Evolutionary conservation across 2,329 filamentous ascomycete species (phyloP), one percentile per base, ranked within the genome.

Genomic region (Fusarium falciforme): DNA sequence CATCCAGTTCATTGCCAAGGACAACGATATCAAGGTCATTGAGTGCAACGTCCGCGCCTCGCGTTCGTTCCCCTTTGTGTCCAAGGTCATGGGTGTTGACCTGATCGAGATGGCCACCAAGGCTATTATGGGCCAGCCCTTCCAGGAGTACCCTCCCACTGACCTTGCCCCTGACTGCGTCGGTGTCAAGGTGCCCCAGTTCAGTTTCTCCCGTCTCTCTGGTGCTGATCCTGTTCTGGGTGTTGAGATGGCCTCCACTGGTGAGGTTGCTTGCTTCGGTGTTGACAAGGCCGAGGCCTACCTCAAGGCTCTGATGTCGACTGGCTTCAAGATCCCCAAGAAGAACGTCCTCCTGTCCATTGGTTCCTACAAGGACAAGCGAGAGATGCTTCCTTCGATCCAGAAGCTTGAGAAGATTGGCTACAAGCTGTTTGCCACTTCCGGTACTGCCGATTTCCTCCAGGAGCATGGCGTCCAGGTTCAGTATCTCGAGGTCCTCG

Each of bases 11-110:
- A 99, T 99, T 79, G 96, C 96, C 79, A 98, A 98, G 87, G 95
- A 98, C 83, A 98, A 98, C 82, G 96, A 98, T 76, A 98, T 99
- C 88, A 98, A 98, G 88, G 96, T 99, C 76, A 99, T 99, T 74
- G 96, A 99, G 86, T 98, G 96, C 85, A 99, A 99, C 80, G 96
- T 98, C 70, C 93, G 96, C 73, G 96, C 96, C 17, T 98, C 96
- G 54, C 91, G 96, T 75, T 98, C 96, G 1, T 98, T 98, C 89
- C 96, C 96, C 71, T 99, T 99, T 81, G 95, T 98, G 17, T 98
- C 95, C 74, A 99, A 99, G 88, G 94, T 97, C 76, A 98, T 98
- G 94, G 95, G 95, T 61, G 94, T 98, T 61, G 96, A 99, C 81
- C 88, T 99, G 72, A 98, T 99, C 75, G 96, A 98, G 87, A 95